These are phyloP conservation scores for Fusarium hainanense DNA, from an alignment of 2,329 filamentous ascomycete genomes.

Conservation along the genomic window DNA sequence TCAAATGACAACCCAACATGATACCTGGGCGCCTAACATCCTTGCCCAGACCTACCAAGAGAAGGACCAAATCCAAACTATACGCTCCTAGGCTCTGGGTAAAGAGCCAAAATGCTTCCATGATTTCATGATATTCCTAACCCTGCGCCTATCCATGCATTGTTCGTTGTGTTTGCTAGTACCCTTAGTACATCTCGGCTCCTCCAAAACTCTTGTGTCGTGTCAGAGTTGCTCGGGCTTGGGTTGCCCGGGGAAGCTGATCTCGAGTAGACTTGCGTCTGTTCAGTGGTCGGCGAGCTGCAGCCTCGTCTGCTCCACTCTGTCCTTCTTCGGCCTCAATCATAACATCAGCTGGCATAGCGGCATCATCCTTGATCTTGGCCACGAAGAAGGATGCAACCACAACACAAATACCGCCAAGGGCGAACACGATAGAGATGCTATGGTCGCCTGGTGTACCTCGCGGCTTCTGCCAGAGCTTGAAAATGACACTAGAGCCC, in stretches of 20 bases:
- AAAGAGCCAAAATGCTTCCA: conserved; percentile 26
- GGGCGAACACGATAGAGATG: conserved; percentile 85
- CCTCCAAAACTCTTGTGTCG: conserved; percentile 63
- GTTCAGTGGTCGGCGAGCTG: conserved; percentile 36
- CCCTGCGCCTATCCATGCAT: conserved; percentile 21
- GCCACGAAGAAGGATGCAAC: conserved; percentile 79
- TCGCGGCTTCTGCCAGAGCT: conserved; percentile 85
- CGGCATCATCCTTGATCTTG: conserved; percentile 71
- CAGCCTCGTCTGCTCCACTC: conserved; percentile 48
- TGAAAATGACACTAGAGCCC: conserved; percentile 86
- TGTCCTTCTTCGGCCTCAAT: conserved; percentile 58
- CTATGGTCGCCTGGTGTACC: conserved; percentile 87
- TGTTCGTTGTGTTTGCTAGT: background rate
- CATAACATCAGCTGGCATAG: conserved; percentile 53
- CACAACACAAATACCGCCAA: conserved; percentile 83
- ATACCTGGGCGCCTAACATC: conserved; percentile 7
- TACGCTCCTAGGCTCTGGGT: conserved; percentile 15
- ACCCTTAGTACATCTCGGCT: conserved; percentile 51
- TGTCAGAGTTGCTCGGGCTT: conserved; percentile 59
- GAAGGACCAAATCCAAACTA: conserved; percentile 9
- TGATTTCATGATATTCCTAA: conserved; percentile 4
- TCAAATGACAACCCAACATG: conserved; percentile 9
- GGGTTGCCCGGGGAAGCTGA: conserved; percentile 55
- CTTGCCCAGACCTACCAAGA: background rate
- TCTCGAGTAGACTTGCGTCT: conserved; percentile 57